These are phyloP conservation scores for Didymellaceae sp. DNA, from an alignment of 2,329 filamentous ascomycete genomes.

Conservation along the genomic window DNA sequence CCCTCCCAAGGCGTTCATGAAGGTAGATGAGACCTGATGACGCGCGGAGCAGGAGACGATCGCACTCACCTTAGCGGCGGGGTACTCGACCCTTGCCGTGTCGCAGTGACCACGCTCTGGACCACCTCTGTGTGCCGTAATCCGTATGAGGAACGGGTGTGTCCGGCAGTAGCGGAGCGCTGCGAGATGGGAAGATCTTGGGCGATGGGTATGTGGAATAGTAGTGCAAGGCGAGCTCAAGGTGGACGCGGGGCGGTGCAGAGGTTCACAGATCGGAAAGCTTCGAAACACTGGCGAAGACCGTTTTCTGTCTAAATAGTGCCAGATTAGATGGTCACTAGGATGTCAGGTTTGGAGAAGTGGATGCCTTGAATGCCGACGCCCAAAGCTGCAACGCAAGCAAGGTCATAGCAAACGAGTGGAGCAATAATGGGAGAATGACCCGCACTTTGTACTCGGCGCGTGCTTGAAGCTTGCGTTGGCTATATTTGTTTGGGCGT, in stretches of 20 bases:
- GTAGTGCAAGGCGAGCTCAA: slow-evolving; percentile 2
- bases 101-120: slow-evolving; percentile 25
- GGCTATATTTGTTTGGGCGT: slow-evolving; percentile 34
- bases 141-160: slow-evolving; percentile 12
- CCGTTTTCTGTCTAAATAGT: slow-evolving; percentile 35
- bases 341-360: slow-evolving; percentile 21
- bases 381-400: slow-evolving; percentile 21
- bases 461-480: slow-evolving; percentile 21
- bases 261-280: slow-evolving; percentile 17
- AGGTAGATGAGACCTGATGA: slow-evolving; percentile 31
- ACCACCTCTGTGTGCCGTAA: slow-evolving; percentile 18
- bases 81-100: slow-evolving; percentile 30
- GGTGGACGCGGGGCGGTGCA: slow-evolving; percentile 21
- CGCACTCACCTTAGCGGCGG: slow-evolving; percentile 35
- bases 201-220: not conserved
- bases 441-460: slow-evolving; percentile 21
- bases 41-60: slow-evolving; percentile 31
- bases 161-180: not conserved
- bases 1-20: slow-evolving; percentile 24
- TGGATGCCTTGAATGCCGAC: slow-evolving; percentile 21
- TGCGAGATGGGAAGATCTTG: not conserved
- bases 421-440: slow-evolving; percentile 9
- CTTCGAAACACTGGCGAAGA: slow-evolving; percentile 22
- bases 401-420: slow-evolving; percentile 26
- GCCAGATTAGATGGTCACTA: slow-evolving; percentile 22